Evolutionary conservation across 306 rosid genomes (phyloP).

Genomic region (Prunus campanulata): DNA sequence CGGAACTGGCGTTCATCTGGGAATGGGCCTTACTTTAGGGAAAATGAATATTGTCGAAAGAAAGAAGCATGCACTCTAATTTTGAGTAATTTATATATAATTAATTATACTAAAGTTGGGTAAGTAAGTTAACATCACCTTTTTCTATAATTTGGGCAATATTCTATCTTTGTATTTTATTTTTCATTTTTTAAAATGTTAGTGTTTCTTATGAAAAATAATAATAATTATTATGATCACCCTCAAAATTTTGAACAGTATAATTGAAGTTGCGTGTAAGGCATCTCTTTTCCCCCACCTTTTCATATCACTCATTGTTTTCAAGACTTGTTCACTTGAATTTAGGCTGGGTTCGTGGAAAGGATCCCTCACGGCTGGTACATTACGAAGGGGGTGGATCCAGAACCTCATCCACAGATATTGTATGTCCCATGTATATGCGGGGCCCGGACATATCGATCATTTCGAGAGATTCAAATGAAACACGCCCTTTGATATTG

Average conservation of each 20-base stretch:
- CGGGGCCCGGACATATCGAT: slow-evolving; percentile 90
- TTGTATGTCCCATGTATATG: slow-evolving; percentile 97
- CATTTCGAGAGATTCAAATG: slow-evolving; percentile 85
- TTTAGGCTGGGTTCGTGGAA: slow-evolving; percentile 90
- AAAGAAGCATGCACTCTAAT: neutral
- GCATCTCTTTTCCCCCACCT: neutral
- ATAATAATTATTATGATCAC: neutral
- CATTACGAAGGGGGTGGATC: slow-evolving; percentile 99
- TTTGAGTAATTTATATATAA: neutral
- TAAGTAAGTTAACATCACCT: neutral
- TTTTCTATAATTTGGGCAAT: neutral
- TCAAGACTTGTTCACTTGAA: slow-evolving; percentile 1
- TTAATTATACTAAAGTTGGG: neutral
- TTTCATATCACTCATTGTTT: slow-evolving; percentile 12
- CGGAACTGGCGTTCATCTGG: neutral
- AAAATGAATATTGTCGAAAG: neutral
- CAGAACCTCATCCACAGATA: slow-evolving; percentile 86
- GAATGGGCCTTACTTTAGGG: neutral
- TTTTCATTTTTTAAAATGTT: too few species aligned
- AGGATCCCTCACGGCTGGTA: slow-evolving; percentile 72
- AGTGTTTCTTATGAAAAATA: neutral
- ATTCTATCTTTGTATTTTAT: neutral
- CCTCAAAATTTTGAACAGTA: neutral
- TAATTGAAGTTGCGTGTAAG: slow-evolving; percentile 7
- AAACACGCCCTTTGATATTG: slow-evolving; percentile 82